phyloP scores from a whole-genome alignment of 2,329 filamentous ascomycete species.

The Zymoseptoria crescenta region DNA sequence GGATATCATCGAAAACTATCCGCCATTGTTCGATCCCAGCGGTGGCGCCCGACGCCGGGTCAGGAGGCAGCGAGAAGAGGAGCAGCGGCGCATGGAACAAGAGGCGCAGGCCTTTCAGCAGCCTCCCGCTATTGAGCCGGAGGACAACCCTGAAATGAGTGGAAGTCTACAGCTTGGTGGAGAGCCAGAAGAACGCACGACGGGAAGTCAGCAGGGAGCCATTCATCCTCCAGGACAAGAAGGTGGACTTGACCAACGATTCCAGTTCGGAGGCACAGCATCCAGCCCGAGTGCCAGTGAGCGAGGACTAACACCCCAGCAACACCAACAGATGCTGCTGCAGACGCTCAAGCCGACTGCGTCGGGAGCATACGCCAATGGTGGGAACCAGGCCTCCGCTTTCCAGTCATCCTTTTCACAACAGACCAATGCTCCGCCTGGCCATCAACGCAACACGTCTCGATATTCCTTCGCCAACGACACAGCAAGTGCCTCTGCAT shows the following conservation, averaged over 20 bases:
- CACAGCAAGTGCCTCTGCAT: slow-evolving; percentile 48
- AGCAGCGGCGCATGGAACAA: slow-evolving; percentile 45
- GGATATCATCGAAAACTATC: slow-evolving; percentile 50
- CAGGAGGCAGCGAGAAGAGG: slow-evolving; percentile 58
- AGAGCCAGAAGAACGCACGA: slow-evolving; percentile 70
- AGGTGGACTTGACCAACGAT: slow-evolving; percentile 24
- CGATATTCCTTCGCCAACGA: slow-evolving; percentile 85
- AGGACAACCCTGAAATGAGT: slow-evolving; percentile 67
- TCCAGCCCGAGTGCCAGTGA: slow-evolving; percentile 48
- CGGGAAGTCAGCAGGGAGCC: slow-evolving; percentile 51
- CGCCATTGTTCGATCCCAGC: slow-evolving; percentile 72
- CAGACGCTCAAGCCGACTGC: slow-evolving; percentile 46
- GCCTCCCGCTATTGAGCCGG: slow-evolving; percentile 44
- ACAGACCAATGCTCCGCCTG: slow-evolving; percentile 28
- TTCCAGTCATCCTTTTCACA: slow-evolving; percentile 30
- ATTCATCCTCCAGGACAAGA: slow-evolving; percentile 57
- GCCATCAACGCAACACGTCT: slow-evolving; percentile 75
- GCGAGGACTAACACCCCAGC: slow-evolving; percentile 72
- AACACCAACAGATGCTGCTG: slow-evolving; percentile 61
- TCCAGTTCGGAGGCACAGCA: slow-evolving; percentile 31
- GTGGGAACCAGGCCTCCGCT: slow-evolving; percentile 39
- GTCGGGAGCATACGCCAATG: slow-evolving; percentile 40
- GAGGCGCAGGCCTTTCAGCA: slow-evolving; percentile 48
- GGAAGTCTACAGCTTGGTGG: slow-evolving; percentile 85
- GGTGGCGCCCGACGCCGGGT: slow-evolving; percentile 75